Evolutionary conservation across 2,329 filamentous ascomycete genomes (phyloP), one percentile per base, ranked within the genome.

Genomic region (Albophoma yamanashiensis): DNA sequence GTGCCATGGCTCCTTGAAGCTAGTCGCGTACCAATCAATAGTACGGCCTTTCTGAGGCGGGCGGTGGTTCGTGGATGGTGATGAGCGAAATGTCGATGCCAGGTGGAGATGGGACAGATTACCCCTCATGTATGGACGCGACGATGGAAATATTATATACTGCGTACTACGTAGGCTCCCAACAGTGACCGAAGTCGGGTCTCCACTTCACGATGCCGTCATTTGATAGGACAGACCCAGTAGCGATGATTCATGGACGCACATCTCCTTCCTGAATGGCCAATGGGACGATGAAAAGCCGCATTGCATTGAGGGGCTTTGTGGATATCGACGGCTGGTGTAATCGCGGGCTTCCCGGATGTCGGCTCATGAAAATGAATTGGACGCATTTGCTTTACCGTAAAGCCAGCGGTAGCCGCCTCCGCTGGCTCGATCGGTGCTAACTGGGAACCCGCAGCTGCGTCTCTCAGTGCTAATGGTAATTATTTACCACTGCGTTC

Each of bases 1-100:
- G 62, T 63, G 62, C 62, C 63, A 63, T 65, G 58, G 63, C 65
- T 68, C 61, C 64, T 67, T 58, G 62, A 63, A 61, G 60, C 58
- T 56, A 5, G 14, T 55, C 47, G 63, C 63, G 63, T 65, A 65
- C 63, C 63, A 38, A 55, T n/a, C 62, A 38, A 55, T 34, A n/a
- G 50, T 38, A 55, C 50, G 50, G 31, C 20, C 50, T 55, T 53
- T 55, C 7, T 6, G 34, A 55, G 50, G 36, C 50, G 27, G 27
- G 20, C 34, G 17, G n/a, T 55, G 5, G n/a, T 31, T 34, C 31
- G n/a, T 55, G 14, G 22, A 2, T n/a, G 31, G 50, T 36, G 20
- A 36, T 25, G 27, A 12, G 47, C 27, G 47, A 25, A 34, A 52
- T 11, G 50, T 55, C 31, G 31, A 55, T 4, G 20, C 22, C 11